phyloP scores from a whole-genome alignment of 306 rosid species.

The Prunus kanzakura region DNA sequence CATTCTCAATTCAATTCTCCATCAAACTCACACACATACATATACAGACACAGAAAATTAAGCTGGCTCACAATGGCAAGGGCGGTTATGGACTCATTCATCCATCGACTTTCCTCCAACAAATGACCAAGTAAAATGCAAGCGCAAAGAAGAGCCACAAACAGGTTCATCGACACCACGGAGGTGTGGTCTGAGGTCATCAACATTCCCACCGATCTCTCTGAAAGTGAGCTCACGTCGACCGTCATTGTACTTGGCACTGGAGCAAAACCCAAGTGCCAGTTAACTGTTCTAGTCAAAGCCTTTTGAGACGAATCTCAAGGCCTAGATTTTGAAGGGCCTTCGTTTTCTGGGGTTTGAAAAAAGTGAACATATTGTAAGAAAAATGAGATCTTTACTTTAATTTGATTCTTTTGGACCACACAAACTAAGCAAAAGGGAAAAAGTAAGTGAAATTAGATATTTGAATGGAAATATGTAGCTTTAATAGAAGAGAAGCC shows the following conservation, averaged over 20 bases:
- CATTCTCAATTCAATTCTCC: conserved; percentile 4
- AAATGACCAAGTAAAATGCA: conserved; percentile 86
- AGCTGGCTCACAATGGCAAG: conserved; percentile 67
- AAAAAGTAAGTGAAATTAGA: background rate
- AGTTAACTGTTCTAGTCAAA: background rate
- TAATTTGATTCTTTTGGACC: background rate
- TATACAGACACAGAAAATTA: background rate
- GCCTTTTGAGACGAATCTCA: background rate
- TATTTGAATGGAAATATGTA: background rate
- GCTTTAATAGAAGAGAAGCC: background rate
- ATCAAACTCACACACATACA: background rate
- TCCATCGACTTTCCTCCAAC: conserved; percentile 85
- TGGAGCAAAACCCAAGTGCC: background rate
- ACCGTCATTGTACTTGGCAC: conserved; percentile 9
- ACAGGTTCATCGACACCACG: conserved; percentile 80
- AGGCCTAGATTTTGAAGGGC: background rate
- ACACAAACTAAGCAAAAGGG: background rate
- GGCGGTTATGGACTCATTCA: conserved; percentile 91
- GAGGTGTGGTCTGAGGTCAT: conserved; percentile 64
- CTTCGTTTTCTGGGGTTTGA: background rate
- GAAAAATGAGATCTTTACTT: background rate
- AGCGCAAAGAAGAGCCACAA: conserved; percentile 84
- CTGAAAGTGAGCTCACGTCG: conserved; percentile 12
- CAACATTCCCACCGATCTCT: conserved; percentile 22
- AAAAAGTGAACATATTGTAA: background rate